Evolutionary conservation across 2,329 filamentous ascomycete species (phyloP), one percentile per base, ranked within the genome.

Genomic region (Trichoderma atrobrunneum): DNA sequence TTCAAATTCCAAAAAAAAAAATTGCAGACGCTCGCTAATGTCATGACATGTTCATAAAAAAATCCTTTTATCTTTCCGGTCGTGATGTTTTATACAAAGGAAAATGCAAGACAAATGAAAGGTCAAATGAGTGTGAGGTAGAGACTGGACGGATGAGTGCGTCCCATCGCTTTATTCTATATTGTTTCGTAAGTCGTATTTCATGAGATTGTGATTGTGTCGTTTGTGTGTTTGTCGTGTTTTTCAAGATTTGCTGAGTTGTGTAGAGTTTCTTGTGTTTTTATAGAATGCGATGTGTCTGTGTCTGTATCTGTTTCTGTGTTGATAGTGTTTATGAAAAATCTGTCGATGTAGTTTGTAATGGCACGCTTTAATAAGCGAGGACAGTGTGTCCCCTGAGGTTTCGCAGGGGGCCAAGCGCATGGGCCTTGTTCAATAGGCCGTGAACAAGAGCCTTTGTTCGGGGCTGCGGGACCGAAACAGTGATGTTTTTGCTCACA

Each of bases 361-460:
- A 26, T 30, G 21, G 21, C 6, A 48, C 51, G 51, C 34, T 70
- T 30, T 68, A 73, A 59, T 73, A 73, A 28, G 69, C 72, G n/a
- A 71, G 39, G 28, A 73, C 69, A 18, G 72, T 64, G 34, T 72
- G 69, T 66, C 70, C 70, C 56, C 72, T 64, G 26, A 73, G 60
- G 39, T 43, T 43, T 43, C 72, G 72, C 14, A 73, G 26, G 2
- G 72, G 72, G 28, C 69, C 66, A 32, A 70, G 57, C 5, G 66
- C 39, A 24, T 72, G 71, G 7, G 66, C 60, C 14, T 84, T 82
- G 48, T 83, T 78, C 72, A 85, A 82, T 66, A 85, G 32, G n/a
- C 72, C 70, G 30, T 73, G 72, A 2, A 73, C 65, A 64, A 73
- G 67, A 7, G 60, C 54, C 63, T 34, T 62, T 6, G 72, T 56